Evolutionary conservation across 345 rosid genomes (phyloP), one percentile per base, ranked within the genome.

Genomic region (Melastoma malabathricum): DNA sequence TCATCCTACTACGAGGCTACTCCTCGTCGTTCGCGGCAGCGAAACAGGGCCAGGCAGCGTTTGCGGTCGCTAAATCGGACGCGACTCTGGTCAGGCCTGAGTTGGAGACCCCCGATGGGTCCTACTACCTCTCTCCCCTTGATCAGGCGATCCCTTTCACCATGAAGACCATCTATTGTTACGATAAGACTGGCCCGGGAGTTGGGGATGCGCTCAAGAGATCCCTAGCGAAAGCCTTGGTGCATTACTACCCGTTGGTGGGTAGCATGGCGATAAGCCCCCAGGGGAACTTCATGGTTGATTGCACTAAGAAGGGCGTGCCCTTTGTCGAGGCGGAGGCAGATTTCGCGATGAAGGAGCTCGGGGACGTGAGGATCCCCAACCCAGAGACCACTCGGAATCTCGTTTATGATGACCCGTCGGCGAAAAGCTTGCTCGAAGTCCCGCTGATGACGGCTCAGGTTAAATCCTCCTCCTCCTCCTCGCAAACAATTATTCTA

Each of bases 261-360:
- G 64, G 64, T 10, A 3, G 20, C 34, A 17, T 60, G 57, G 19
- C 57, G 15, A 20, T 52, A 10, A 47, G 47, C 43, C 18, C 57
- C 3, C 34, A 46, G 10, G 64, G 58, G 23, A 47, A 19, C 45
- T 60, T 52, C 38, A 18, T 52, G 13, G 64, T 52, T 10, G 52
- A 45, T 15, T 52, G 50, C 57, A 34, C 1, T 15, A 20, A 46
- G 13, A 52, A 44, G 18, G 56, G 60, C 9, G 57, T 55, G 22
- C 69, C 69, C 2, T 65, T 65, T 17, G 64, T 59, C 15, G 64
- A 65, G 51, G 69, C 69, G 12, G 46, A 19, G 17, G 64, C 69
- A 0, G 53, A 65, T 43, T 45, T 52, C 4, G 31, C 17, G 48
- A 18, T 65, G 14, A 60, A 55, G 3, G 12, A 2, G 56, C 48